Percentiles rank a stretch among this genome's conserved stretches.
phyloP scores from a whole-genome alignment of 768 basidiomycete species.

The Boletellus ananas region DNA sequence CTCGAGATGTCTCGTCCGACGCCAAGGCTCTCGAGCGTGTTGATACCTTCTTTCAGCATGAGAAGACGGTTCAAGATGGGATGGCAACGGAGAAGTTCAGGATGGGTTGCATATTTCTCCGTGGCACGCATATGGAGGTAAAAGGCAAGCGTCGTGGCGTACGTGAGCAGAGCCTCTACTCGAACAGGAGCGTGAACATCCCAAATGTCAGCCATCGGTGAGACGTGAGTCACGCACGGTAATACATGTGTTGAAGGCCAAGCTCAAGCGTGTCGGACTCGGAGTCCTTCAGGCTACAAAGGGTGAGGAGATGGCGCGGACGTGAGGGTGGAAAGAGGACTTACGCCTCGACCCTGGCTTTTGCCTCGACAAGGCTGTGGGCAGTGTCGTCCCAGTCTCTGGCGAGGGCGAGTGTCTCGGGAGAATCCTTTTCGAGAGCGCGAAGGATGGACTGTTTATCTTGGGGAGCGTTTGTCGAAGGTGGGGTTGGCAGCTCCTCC shows the following conservation, averaged over 20 bases:
- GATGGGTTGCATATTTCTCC: conserved; percentile 58
- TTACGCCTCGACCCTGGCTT: conserved; percentile 54
- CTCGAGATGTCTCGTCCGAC: conserved; percentile 53
- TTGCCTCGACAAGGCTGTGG: conserved; percentile 46
- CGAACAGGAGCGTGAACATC: neutral
- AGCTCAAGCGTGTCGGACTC: conserved; percentile 52
- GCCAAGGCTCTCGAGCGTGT: conserved; percentile 82
- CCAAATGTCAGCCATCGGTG: neutral
- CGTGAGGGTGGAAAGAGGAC: conserved; percentile 11
- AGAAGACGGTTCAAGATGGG: conserved; percentile 76
- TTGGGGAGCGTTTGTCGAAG: conserved; percentile 35
- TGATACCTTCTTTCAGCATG: conserved; percentile 75
- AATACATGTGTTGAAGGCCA: conserved; percentile 80
- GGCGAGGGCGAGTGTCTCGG: conserved; percentile 76
- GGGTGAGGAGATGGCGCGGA: neutral
- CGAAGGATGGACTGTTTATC: conserved; percentile 61
- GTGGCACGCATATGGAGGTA: conserved; percentile 83
- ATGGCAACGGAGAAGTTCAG: conserved; percentile 59
- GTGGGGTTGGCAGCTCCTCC: conserved; percentile 1
- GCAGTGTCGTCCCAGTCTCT: conserved; percentile 80
- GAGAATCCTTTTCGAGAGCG: conserved; percentile 69
- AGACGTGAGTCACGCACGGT: conserved; percentile 58
- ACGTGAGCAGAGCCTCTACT: conserved; percentile 85
- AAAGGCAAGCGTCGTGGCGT: conserved; percentile 86
- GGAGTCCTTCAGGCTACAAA: conserved; percentile 44